A percentile compares a stretch with the other conserved stretches of the same genome.
phyloP scores from a whole-genome alignment of 140 eudicot genomes.

The Ambrosia hybrid region DNA sequence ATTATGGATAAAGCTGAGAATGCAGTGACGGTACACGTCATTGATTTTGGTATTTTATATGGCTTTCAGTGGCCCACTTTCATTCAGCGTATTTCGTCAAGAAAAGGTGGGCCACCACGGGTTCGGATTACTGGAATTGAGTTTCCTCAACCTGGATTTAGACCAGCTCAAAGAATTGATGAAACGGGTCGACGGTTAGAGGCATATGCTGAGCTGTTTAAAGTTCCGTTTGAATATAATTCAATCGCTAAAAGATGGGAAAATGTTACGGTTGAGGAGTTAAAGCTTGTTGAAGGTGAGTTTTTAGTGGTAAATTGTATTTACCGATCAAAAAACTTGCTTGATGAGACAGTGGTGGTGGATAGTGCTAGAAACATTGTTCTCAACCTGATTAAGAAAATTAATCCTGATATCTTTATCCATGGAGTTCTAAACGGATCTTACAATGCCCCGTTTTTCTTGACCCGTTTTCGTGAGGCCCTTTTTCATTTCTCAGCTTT shows the following conservation, averaged over 20 bases:
- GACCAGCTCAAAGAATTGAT: constrained; percentile 73
- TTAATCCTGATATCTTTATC: constrained; percentile 62
- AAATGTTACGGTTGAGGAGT: constrained; percentile 54
- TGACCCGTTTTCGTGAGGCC: constrained; percentile 79
- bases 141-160: constrained; percentile 79
- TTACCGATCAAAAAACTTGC: constrained; percentile 63
- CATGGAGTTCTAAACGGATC: constrained; percentile 77
- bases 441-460: constrained; percentile 73
- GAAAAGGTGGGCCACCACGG: constrained; percentile 59
- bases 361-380: constrained; percentile 58
- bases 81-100: constrained; percentile 54
- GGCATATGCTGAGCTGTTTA: constrained; percentile 49
- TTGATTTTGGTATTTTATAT: constrained; percentile 80
- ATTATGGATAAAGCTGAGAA: constrained; percentile 40
- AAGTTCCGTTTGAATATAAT: constrained; percentile 64
- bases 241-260: constrained; percentile 84
- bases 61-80: constrained; percentile 94
- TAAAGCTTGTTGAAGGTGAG: constrained; percentile 54
- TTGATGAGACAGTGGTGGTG: constrained; percentile 67
- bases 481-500: constrained; percentile 71
- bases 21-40: constrained; percentile 47
- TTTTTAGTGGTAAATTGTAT: constrained; percentile 64
- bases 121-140: constrained; percentile 76
- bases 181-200: constrained; percentile 69
- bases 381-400: constrained; percentile 53